Evolutionary conservation across 1,284 basidiomycete genomes (phyloP).

Genomic region (Ustilago tritici): DNA sequence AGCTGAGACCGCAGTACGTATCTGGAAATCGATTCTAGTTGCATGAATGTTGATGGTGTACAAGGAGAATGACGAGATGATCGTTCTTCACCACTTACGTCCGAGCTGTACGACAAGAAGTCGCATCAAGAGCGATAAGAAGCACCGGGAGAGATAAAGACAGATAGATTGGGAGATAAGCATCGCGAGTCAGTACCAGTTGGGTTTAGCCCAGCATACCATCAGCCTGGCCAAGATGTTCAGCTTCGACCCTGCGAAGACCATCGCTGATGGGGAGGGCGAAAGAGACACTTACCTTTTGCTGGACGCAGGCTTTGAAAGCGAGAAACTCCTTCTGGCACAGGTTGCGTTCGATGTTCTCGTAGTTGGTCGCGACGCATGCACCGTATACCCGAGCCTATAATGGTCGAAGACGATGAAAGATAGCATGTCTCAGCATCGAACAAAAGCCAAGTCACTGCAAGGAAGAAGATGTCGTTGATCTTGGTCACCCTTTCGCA

Average conservation of each 20-base stretch:
- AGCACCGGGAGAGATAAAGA: background rate
- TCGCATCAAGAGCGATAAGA: background rate
- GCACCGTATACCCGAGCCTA: slow-evolving; percentile 81
- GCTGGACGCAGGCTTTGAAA: slow-evolving; percentile 80
- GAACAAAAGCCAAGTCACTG: no score
- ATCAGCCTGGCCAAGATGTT: background rate
- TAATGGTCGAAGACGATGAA: background rate
- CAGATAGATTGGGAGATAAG: background rate
- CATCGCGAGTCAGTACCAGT: background rate
- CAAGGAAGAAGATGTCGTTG: background rate
- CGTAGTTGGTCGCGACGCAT: slow-evolving; percentile 81
- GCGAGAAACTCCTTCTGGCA: slow-evolving; percentile 82
- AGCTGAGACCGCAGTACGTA: background rate
- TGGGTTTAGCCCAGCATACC: background rate
- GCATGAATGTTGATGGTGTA: background rate
- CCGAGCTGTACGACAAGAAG: slow-evolving; percentile 24
- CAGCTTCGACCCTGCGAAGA: background rate
- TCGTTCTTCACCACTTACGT: slow-evolving; percentile 30
- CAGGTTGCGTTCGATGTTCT: slow-evolving; percentile 80
- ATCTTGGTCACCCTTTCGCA: background rate
- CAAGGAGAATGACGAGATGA: background rate
- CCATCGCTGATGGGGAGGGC: background rate
- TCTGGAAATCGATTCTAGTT: background rate
- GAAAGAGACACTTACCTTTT: slow-evolving; percentile 30
- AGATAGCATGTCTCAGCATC: background rate